phyloP scores from a whole-genome alignment of 1,139 yeast genomes.

The Geotrichum siamense region DNA sequence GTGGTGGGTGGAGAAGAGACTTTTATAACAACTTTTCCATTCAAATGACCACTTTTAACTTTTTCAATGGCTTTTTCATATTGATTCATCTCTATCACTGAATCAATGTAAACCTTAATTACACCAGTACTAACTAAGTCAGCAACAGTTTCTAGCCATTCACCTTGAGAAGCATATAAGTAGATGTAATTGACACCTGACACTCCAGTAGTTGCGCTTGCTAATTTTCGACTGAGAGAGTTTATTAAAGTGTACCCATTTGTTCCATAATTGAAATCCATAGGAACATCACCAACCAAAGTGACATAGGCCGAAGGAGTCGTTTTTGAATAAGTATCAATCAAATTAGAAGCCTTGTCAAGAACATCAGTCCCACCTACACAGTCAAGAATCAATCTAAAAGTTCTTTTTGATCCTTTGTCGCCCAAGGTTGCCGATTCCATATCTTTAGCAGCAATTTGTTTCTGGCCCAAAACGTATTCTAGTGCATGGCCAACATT shows the following conservation, averaged over 20 bases:
- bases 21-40: constrained; percentile 52
- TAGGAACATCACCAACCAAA: constrained; percentile 45
- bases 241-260: constrained; percentile 23
- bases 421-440: constrained; percentile 3
- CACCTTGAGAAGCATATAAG: constrained; percentile 22
- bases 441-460: constrained; percentile 13
- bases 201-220: constrained; percentile 25
- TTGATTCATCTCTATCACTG: constrained; percentile 45
- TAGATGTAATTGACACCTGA: constrained; percentile 32
- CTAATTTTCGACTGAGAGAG: constrained; percentile 25
- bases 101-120: constrained; percentile 46
- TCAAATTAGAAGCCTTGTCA: constrained; percentile 29
- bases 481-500: constrained; percentile 16
- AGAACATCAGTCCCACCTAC: constrained; percentile 31
- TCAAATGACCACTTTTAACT: constrained; percentile 43
- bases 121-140: constrained; percentile 40
- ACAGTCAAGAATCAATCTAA: constrained; percentile 17
- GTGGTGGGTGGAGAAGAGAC: constrained; percentile 1
- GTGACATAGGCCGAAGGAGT: constrained; percentile 44
- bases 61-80: constrained; percentile 45
- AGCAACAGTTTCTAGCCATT: constrained; percentile 30
- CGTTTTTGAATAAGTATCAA: constrained; percentile 35
- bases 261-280: constrained; percentile 21
- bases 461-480: constrained; percentile 16
- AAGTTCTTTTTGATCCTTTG: constrained; percentile 6